Conservation (phyloP, 169 alveolate species). For the Plasmodium vivax region DNA sequence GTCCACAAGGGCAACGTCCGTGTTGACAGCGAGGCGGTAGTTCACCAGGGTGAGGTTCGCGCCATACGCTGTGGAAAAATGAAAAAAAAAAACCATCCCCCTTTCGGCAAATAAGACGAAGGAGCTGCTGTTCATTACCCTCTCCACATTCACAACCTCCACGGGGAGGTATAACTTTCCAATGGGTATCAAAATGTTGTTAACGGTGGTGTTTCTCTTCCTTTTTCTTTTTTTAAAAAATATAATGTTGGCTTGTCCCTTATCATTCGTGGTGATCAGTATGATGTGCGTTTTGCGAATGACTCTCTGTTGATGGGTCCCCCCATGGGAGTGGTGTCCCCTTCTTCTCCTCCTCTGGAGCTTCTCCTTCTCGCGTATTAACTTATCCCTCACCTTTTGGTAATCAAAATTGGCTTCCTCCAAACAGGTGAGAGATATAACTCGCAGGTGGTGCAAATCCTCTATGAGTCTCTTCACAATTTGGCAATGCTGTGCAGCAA, state of each 20-base stretch:
- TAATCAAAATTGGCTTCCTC: conserved; percentile 22
- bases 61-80: conserved; percentile 33
- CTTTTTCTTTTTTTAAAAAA: not conserved
- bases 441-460: not conserved
- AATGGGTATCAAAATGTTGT: conserved; percentile 30
- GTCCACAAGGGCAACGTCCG: not conserved
- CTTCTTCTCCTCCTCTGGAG: not conserved
- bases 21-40: not conserved
- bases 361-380: not conserved
- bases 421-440: conserved; percentile 14
- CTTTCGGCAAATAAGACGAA: conserved; percentile 34
- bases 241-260: not conserved
- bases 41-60: conserved; percentile 7
- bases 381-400: not conserved
- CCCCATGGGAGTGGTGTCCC: not conserved
- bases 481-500: not conserved
- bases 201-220: not conserved
- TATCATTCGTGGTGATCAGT: not conserved
- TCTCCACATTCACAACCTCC: conserved; percentile 20
- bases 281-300: not conserved
- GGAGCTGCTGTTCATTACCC: not conserved
- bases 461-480: not conserved
- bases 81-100: conserved; percentile 31
- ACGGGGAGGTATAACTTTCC: conserved; percentile 25
- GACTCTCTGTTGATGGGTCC: not conserved